These are phyloP conservation scores for Apiotrichum akiyoshidainum DNA, from an alignment of 1,284 basidiomycete species.

Conservation along the genomic window DNA sequence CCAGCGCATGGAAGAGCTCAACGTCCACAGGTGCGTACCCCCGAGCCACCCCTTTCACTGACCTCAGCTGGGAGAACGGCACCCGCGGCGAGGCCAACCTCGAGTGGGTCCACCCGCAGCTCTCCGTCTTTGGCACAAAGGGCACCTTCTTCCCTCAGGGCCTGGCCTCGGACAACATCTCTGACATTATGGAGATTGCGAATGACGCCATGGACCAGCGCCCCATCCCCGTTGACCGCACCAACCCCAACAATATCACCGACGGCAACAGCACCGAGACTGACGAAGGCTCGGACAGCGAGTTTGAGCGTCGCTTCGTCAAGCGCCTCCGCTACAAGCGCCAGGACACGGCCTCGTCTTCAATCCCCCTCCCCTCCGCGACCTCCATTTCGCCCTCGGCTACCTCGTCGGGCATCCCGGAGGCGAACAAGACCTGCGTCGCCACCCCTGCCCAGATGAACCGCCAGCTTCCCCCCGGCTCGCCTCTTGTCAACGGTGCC, in stretches of 20 bases:
- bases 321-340: constrained; percentile 6
- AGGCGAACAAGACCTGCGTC: constrained; percentile 1
- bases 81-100: constrained; percentile 68
- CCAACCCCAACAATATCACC: not conserved
- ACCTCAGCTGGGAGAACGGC: constrained; percentile 74
- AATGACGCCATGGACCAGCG: constrained; percentile 39
- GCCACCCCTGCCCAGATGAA: constrained; percentile 10
- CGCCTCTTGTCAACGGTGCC: constrained; percentile 44
- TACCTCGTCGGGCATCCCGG: not conserved
- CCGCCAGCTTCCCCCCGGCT: constrained; percentile 12
- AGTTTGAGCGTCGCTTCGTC: not conserved
- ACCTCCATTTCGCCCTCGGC: not conserved
- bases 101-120: constrained; percentile 62
- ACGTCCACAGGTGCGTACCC: constrained; percentile 20
- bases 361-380: not conserved
- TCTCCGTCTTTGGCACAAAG: constrained; percentile 61
- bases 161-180: constrained; percentile 54
- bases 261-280: not conserved
- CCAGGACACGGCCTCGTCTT: not conserved
- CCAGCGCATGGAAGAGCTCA: constrained; percentile 30
- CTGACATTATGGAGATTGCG: constrained; percentile 58
- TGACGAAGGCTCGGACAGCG: not conserved
- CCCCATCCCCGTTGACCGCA: constrained; percentile 12
- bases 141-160: constrained; percentile 35
- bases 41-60: not conserved